Percentiles rank a stretch among this genome's conserved stretches.
These are phyloP conservation scores for Rhytidhysteron rufulum DNA, from an alignment of 2,329 filamentous ascomycete species.

Conservation along the genomic window DNA sequence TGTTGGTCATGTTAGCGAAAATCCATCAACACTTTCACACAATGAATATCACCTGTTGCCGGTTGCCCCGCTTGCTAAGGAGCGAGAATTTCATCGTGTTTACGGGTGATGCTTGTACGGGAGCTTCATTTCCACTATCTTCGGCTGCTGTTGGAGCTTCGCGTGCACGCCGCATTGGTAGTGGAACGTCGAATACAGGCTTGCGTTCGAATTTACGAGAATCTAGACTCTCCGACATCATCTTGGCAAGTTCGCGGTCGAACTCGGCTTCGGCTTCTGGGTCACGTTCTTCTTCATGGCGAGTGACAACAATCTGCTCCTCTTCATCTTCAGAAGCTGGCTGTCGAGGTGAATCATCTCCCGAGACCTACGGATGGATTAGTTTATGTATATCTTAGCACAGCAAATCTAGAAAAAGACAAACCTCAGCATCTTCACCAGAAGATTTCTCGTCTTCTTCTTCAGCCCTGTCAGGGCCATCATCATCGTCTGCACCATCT, in stretches of 20 bases:
- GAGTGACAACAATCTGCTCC: conserved; percentile 86
- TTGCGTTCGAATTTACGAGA: conserved; percentile 95
- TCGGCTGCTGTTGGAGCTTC: conserved; percentile 47
- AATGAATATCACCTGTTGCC: conserved; percentile 69
- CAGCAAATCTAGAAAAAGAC: conserved; percentile 3
- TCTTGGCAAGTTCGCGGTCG: conserved; percentile 93
- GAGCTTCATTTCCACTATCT: conserved; percentile 40
- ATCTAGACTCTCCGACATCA: conserved; percentile 97
- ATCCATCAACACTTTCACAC: conserved; percentile 1
- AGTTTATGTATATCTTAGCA: too few relatives aligned
- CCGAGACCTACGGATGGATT: conserved; percentile 39
- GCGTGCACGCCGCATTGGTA: conserved; percentile 77
- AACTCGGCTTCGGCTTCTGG: conserved; percentile 96
- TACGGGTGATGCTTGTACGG: conserved; percentile 25
- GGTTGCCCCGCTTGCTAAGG: conserved; percentile 92
- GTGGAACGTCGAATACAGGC: conserved; percentile 88
- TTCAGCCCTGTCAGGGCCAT: conserved; percentile 39
- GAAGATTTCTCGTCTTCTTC: conserved; percentile 52
- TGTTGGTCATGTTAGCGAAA: conserved; percentile 8
- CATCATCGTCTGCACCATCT: conserved; percentile 46
- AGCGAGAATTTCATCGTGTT: conserved; percentile 94
- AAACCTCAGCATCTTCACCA: conserved; percentile 54
- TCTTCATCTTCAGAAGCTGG: conserved; percentile 67
- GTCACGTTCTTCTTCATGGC: conserved; percentile 84
- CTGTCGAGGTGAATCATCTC: conserved; percentile 41